Conservation (phyloP, 495 filamentous ascomycete genomes). For the Tuber borchii region DNA sequence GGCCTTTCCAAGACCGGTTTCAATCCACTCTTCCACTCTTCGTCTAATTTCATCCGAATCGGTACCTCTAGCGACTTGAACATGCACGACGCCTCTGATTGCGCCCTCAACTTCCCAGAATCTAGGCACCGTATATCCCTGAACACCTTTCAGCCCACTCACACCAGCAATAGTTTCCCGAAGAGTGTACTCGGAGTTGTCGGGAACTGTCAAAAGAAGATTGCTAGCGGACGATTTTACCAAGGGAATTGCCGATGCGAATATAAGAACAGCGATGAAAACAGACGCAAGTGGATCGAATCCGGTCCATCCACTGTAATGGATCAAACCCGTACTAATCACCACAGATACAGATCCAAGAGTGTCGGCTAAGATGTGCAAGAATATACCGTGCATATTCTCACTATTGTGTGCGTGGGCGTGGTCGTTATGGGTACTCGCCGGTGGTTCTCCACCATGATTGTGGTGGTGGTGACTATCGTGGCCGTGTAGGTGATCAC, state of each 20-base stretch:
- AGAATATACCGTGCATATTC: constrained; percentile 98
- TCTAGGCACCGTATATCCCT: constrained; percentile 75
- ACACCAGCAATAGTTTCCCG: constrained; percentile 80
- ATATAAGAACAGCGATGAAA: constrained; percentile 87
- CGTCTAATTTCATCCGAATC: constrained; percentile 73
- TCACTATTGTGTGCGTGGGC: constrained; percentile 73
- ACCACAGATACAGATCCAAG: constrained; percentile 92
- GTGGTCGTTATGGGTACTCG: constrained; percentile 38
- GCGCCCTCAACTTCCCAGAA: constrained; percentile 86
- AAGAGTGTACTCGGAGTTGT: constrained; percentile 78
- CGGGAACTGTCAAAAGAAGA: constrained; percentile 75
- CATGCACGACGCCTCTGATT: constrained; percentile 64
- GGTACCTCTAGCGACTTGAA: constrained; percentile 61
- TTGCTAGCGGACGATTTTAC: constrained; percentile 76
- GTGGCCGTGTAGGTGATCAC: constrained; percentile 28
- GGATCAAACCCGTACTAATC: constrained; percentile 78
- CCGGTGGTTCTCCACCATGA: constrained; percentile 33
- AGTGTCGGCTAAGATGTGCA: constrained; percentile 92
- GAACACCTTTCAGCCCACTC: constrained; percentile 72
- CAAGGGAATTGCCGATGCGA: constrained; percentile 77
- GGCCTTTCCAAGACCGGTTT: constrained; percentile 53
- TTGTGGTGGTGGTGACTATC: constrained; percentile 37
- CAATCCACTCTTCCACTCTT: constrained; percentile 52
- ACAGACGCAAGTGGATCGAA: constrained; percentile 94
- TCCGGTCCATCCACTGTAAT: constrained; percentile 81